Base-by-base conservation (phyloP, 73 alveolate genomes). In the Paramecium sonneborni region DNA sequence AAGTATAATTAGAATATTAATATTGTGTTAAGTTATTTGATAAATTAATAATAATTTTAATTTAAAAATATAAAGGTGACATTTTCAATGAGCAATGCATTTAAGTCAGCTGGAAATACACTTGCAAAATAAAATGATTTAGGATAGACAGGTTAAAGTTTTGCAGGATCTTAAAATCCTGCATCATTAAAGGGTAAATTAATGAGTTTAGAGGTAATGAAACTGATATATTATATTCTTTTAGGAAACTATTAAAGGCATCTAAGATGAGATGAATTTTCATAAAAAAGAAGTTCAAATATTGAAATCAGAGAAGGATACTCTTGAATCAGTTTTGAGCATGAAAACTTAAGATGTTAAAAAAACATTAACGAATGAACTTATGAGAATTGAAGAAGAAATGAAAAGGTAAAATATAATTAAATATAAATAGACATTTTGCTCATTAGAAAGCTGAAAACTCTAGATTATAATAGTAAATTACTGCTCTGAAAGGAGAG, bases 321-420 rank as follows among this genome's bases (percentile, higher is more conserved):
- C 99, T 10, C 96, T 97, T 32, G 98, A 98, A 92, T 88, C 94
- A 39, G 99, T 97, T 43, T 93, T 98, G 57, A 97, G 97, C 37
- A 97, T 96, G 98, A 98, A 98, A 93, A 97, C 99, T 32, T 92
- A 95, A 58, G 99, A 98, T 95, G 99, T 97, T 84, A 94, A 98
- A 82, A 98, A 98, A 92, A 94, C 99, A 18, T 94, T 98, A 48
- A 52, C 68, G 1, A 52, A 95, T 82, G 99, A 98, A 94, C 95
- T 98, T 62, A 93, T 94, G 92, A 96, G 98, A 82, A 99, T 98
- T 15, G 99, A 98, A 89, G 99, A 97, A 57, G 99, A 97, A 86
- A 96, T 97, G 99, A 98, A 97, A 87, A 93, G 99, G 90, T 74
- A 23, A 18, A 52, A 18, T 41, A 41, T 43, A 30, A 28, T 4